Base-by-base conservation (phyloP, 345 rosid genomes). In the Citrus sp. region DNA sequence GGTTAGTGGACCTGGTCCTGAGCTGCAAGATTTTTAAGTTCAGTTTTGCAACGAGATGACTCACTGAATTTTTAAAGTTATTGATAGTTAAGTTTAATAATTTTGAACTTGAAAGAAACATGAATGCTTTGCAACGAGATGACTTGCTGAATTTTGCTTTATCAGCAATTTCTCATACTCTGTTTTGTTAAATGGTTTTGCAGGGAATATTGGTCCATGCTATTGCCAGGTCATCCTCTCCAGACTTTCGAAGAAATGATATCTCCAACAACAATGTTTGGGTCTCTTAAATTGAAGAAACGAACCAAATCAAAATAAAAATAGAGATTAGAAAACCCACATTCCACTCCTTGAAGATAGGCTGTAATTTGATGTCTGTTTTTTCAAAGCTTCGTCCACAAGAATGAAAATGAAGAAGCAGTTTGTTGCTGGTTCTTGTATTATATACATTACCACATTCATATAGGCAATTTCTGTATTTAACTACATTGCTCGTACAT, bases 141-240 rank as follows among this genome's bases (percentile, higher is more conserved):
- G 30, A 12, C 30, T 67, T 54, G 4, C 19, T 19, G 13, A 14
- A 49, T 35, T 66, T 51, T 49, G 42, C 56, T 21, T 46, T 27
- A 67, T 35, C 66, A 35, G n/a, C 8, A 55, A 55, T 46, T 64
- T 49, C 58, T 67, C 54, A 21, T 72, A 9, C 9, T 7, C 76
- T 14, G 14, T 22, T 51, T 51, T 10, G 18, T 18, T 18, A 1
- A 25, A 18, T 38, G 65, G 78, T 55, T 67, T 72, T 64, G 75
- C 78, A 83, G 84, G 83, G 55, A 83, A 5, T 14, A 32, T 65
- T 34, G 38, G 19, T 58, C 61, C 30, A 40, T 65, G 42, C 68
- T 55, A 40, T 59, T 37, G 35, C 49, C 34, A 40, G 51, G 8
- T 32, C 73, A 40, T 62, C 70, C 69, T 66, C 24, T 6, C 32